These are phyloP conservation scores for Schwanniomyces yamadae DNA, from an alignment of 805 yeast genomes.

Conservation along the genomic window DNA sequence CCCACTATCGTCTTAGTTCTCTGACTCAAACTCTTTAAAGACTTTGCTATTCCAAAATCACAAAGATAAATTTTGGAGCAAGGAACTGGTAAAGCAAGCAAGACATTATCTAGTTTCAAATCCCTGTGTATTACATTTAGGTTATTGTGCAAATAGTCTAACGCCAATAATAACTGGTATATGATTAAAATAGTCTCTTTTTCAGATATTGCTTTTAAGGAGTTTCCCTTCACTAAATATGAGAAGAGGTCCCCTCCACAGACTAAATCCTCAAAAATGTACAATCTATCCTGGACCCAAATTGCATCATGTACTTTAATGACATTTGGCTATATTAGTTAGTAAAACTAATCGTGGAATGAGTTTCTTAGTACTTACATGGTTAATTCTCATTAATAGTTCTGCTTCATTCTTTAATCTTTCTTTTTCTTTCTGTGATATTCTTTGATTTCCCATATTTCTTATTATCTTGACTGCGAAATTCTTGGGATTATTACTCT, in stretches of 20 bases:
- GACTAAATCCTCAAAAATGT: conserved; percentile 48
- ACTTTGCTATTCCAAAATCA: conserved; percentile 60
- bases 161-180: conserved; percentile 56
- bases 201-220: conserved; percentile 47
- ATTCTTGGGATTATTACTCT: conserved; percentile 19
- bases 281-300: conserved; percentile 26
- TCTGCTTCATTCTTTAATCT: conserved; percentile 36
- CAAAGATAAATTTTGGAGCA: conserved; percentile 57
- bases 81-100: conserved; percentile 52
- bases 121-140: conserved; percentile 63
- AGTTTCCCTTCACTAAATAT: conserved; percentile 44
- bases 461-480: conserved; percentile 52
- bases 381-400: conserved; percentile 37
- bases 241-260: conserved; percentile 63
- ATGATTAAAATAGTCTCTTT: conserved; percentile 52
- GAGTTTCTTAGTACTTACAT: conserved; percentile 27
- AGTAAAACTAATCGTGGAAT: not conserved
- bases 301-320: conserved; percentile 42
- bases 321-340: conserved; percentile 43
- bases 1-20: conserved; percentile 55
- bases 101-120: conserved; percentile 62
- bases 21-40: conserved; percentile 14
- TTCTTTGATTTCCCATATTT: not conserved
- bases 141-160: conserved; percentile 51
- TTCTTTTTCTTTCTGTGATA: not conserved